Conservation (phyloP, 768 basidiomycete species). For the Panellus pusillus region DNA sequence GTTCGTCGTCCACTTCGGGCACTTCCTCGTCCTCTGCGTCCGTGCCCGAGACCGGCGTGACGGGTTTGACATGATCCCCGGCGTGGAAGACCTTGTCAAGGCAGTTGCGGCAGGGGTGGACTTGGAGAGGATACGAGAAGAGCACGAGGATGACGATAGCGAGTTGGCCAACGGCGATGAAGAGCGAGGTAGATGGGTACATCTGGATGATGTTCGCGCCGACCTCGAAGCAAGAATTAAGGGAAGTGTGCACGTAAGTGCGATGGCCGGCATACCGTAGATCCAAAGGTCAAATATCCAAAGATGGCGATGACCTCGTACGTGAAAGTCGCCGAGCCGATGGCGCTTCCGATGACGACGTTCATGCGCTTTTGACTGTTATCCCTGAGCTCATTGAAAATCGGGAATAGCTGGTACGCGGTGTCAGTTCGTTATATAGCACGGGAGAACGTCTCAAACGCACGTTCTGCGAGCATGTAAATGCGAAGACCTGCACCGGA, state of each 20-base stretch:
- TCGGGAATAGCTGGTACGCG: slow-evolving; percentile 73
- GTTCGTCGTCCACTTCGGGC: slow-evolving; percentile 50
- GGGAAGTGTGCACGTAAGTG: slow-evolving; percentile 2
- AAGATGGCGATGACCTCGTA: slow-evolving; percentile 90
- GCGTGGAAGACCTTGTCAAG: slow-evolving; percentile 82
- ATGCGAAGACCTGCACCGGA: slow-evolving; percentile 92
- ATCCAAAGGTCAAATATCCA: slow-evolving; percentile 93
- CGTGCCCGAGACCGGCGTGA: slow-evolving; percentile 35
- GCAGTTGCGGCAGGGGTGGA: slow-evolving; percentile 90
- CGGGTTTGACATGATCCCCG: slow-evolving; percentile 34
- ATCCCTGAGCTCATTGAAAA: slow-evolving; percentile 85
- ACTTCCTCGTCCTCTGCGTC: slow-evolving; percentile 51
- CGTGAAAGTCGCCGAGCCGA: slow-evolving; percentile 78
- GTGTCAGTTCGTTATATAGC: slow-evolving; percentile 10
- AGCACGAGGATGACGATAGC: slow-evolving; percentile 90
- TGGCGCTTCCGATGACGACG: slow-evolving; percentile 78
- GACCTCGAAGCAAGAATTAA: slow-evolving; percentile 89
- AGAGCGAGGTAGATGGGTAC: slow-evolving; percentile 87
- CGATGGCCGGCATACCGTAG: slow-evolving; percentile 50
- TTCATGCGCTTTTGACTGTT: slow-evolving; percentile 88
- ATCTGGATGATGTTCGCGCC: slow-evolving; percentile 93
- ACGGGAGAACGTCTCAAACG: slow-evolving; percentile 24
- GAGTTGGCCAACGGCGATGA: slow-evolving; percentile 90
- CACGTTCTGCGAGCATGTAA: slow-evolving; percentile 93
- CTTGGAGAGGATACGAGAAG: slow-evolving; percentile 93